These are phyloP conservation scores for Pseudocercospora crystallina DNA, from an alignment of 2,329 filamentous ascomycete species.

Conservation along the genomic window DNA sequence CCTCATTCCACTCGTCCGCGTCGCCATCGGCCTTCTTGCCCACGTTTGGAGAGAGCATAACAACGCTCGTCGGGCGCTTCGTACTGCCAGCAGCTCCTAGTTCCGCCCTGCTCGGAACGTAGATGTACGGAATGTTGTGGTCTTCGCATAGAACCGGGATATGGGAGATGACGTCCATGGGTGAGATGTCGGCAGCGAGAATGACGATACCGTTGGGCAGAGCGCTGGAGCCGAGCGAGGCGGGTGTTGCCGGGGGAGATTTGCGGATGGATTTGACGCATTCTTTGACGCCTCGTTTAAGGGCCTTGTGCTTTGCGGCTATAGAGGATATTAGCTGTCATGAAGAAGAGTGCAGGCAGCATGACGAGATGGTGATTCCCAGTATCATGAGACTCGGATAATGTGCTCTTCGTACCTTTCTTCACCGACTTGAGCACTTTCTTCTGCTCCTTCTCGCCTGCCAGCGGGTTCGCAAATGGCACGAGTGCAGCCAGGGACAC, in stretches of 20 bases:
- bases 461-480: slow-evolving; percentile 78
- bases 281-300: slow-evolving; percentile 98
- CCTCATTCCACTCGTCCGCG: slow-evolving; percentile 58
- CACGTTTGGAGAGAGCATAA: slow-evolving; percentile 68
- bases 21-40: slow-evolving; percentile 49
- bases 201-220: slow-evolving; percentile 72
- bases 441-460: slow-evolving; percentile 72
- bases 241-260: slow-evolving; percentile 68
- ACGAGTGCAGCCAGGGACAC: slow-evolving; percentile 60
- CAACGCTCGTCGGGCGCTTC: slow-evolving; percentile 93
- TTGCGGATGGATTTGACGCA: slow-evolving; percentile 98
- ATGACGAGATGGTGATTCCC: too few species aligned
- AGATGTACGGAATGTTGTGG: slow-evolving; percentile 95
- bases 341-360: too few species aligned
- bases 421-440: slow-evolving; percentile 66
- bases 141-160: slow-evolving; percentile 97
- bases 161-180: slow-evolving; percentile 98
- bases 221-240: slow-evolving; percentile 51
- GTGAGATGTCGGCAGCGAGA: slow-evolving; percentile 95
- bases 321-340: slow-evolving; percentile 15
- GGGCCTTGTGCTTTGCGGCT: slow-evolving; percentile 93
- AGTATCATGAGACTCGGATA: too few species aligned
- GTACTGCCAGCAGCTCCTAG: slow-evolving; percentile 90
- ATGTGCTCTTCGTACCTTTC: slow-evolving; percentile 49
- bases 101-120: slow-evolving; percentile 87